These are phyloP conservation scores for Millerozyma miso DNA, from an alignment of 805 yeast genomes.

Conservation along the genomic window DNA sequence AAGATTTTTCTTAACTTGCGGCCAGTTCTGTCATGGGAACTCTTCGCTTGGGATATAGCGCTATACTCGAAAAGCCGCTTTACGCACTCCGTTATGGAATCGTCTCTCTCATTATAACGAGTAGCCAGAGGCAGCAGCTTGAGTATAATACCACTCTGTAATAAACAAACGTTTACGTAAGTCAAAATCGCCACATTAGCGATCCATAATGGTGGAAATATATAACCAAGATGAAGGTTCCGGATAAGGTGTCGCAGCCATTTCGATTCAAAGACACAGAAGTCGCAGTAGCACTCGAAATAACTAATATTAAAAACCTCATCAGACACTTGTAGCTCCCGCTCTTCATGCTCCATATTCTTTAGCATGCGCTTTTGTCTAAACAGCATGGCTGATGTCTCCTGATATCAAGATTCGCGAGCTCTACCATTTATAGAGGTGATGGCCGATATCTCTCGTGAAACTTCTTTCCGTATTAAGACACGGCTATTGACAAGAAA, in stretches of 20 bases:
- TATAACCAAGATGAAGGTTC: conserved; percentile 13
- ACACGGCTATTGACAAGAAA: too few species aligned
- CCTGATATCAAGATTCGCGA: too few species aligned
- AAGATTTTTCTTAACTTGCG: too few species aligned
- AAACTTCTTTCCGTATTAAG: not conserved
- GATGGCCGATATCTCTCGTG: not conserved
- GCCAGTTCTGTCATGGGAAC: not conserved
- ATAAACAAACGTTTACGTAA: conserved; percentile 3
- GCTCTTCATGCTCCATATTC: not conserved
- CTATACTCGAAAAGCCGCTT: not conserved
- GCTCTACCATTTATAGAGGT: not conserved
- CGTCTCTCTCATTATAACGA: not conserved
- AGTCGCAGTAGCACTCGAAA: conserved; percentile 6
- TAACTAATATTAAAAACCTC: not conserved
- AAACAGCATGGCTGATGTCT: not conserved
- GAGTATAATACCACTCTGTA: not conserved
- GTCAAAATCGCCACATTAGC: conserved; percentile 6
- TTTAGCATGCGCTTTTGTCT: not conserved
- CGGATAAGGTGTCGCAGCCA: not conserved
- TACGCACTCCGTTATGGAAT: not conserved
- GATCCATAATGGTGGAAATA: conserved; percentile 20
- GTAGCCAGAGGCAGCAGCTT: not conserved
- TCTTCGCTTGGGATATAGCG: not conserved
- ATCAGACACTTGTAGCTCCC: not conserved
- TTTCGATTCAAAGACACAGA: conserved; percentile 2